phyloP scores from a whole-genome alignment of 345 rosid genomes.

The Populus nigra region DNA sequence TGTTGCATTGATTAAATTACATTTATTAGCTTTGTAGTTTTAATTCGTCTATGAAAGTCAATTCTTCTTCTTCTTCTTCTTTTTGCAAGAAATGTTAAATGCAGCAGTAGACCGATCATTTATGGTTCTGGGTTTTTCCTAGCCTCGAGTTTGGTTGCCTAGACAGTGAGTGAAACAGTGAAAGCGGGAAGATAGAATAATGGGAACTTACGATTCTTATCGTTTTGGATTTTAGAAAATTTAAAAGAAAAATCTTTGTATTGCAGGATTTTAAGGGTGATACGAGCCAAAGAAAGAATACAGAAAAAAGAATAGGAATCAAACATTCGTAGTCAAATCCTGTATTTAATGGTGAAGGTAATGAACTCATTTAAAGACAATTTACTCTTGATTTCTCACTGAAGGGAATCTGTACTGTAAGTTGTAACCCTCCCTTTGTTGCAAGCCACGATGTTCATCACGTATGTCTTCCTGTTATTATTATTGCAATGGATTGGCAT shows the following conservation, averaged over 20 bases:
- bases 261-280: not conserved
- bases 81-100: not conserved
- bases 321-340: not conserved
- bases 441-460: not conserved
- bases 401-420: not conserved
- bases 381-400: not conserved
- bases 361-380: not conserved
- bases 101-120: not conserved
- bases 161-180: constrained; percentile 4
- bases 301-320: not conserved
- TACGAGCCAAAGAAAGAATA: not conserved
- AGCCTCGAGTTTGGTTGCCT: constrained; percentile 20
- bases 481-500: not conserved
- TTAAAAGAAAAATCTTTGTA: not conserved
- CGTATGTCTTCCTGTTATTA: not conserved
- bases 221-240: not conserved
- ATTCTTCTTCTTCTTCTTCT: not conserved
- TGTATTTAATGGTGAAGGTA: not conserved
- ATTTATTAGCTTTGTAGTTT: not conserved
- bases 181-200: constrained; percentile 4
- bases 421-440: not conserved
- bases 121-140: constrained; percentile 24
- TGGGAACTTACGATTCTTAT: constrained; percentile 6
- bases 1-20: constrained; percentile 40
- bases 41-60: not conserved